Evolutionary conservation across 768 basidiomycete genomes (phyloP).

Genomic region (Pulveroboletus sp.): DNA sequence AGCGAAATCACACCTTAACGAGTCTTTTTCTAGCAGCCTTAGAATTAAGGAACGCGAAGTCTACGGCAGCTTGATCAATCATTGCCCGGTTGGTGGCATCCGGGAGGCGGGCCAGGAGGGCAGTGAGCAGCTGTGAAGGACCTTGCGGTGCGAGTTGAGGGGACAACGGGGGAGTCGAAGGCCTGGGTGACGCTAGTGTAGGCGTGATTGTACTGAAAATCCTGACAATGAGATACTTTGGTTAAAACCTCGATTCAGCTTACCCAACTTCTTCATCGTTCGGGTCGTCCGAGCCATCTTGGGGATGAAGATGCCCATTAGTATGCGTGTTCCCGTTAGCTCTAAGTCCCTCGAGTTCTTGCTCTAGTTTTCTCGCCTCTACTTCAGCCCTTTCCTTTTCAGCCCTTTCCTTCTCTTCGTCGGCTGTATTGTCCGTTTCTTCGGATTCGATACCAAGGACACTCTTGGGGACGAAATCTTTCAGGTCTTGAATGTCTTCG

Average conservation of each 20-base stretch:
- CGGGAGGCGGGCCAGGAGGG: constrained; percentile 84
- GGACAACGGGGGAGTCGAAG: constrained; percentile 54
- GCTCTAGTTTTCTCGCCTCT: constrained; percentile 72
- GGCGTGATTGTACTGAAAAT: constrained; percentile 51
- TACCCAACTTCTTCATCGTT: constrained; percentile 32
- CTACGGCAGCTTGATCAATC: constrained; percentile 92
- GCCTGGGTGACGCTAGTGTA: constrained; percentile 65
- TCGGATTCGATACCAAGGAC: constrained; percentile 69
- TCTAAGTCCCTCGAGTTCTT: constrained; percentile 67
- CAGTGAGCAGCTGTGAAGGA: constrained; percentile 89
- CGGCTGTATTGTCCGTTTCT: constrained; percentile 40
- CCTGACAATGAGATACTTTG: constrained; percentile 37
- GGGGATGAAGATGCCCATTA: constrained; percentile 19
- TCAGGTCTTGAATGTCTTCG: constrained; percentile 88
- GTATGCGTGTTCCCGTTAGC: constrained; percentile 29
- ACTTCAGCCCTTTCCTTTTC: constrained; percentile 58
- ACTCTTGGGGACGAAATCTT: constrained; percentile 86
- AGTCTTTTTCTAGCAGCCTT: constrained; percentile 94
- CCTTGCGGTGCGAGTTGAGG: constrained; percentile 82
- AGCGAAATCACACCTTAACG: constrained; percentile 59
- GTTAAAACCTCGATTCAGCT: constrained; percentile 1
- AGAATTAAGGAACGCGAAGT: constrained; percentile 95
- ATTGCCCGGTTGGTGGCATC: constrained; percentile 89
- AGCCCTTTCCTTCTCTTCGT: constrained; percentile 45
- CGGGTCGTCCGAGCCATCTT: constrained; percentile 13